Evolutionary conservation across 768 basidiomycete genomes (phyloP).

Genomic region (Tulasnella sp.): DNA sequence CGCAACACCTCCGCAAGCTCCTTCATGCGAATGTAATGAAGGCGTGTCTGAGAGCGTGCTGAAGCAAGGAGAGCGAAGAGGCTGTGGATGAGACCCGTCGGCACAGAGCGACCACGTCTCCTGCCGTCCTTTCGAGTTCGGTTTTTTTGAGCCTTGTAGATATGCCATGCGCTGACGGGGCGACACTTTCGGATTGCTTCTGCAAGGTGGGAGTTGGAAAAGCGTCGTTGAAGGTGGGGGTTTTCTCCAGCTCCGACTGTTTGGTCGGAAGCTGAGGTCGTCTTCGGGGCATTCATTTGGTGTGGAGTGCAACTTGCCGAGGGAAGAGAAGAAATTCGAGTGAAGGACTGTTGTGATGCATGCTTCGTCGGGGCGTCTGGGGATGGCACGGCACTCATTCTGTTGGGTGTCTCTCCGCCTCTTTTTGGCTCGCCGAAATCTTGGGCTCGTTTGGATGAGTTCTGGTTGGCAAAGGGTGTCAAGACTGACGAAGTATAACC

Average conservation of each 20-base stretch:
- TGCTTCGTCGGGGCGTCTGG: neutral
- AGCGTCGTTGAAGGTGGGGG: neutral
- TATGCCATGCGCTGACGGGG: neutral
- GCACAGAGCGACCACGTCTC: constrained; percentile 21
- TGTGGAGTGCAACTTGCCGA: neutral
- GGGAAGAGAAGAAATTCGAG: neutral
- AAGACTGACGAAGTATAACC: neutral
- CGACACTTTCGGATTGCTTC: neutral
- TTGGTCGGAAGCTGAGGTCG: neutral
- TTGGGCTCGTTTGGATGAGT: neutral
- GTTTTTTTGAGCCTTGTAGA: constrained; percentile 7
- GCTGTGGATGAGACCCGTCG: constrained; percentile 47
- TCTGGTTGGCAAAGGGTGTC: neutral
- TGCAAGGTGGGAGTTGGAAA: neutral
- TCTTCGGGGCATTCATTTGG: neutral
- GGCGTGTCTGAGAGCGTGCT: constrained; percentile 53
- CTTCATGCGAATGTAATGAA: constrained; percentile 61
- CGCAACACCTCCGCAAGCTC: constrained; percentile 61
- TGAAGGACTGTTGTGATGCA: neutral
- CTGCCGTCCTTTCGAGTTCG: constrained; percentile 1
- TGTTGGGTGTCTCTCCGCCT: neutral
- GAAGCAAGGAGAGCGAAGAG: constrained; percentile 57
- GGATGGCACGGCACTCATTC: neutral
- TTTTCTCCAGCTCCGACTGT: neutral
- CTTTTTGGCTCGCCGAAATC: constrained; percentile 15